These are phyloP conservation scores for Neophaeococcomyces mojaviensis DNA, from an alignment of 2,329 filamentous ascomycete genomes.

Conservation along the genomic window DNA sequence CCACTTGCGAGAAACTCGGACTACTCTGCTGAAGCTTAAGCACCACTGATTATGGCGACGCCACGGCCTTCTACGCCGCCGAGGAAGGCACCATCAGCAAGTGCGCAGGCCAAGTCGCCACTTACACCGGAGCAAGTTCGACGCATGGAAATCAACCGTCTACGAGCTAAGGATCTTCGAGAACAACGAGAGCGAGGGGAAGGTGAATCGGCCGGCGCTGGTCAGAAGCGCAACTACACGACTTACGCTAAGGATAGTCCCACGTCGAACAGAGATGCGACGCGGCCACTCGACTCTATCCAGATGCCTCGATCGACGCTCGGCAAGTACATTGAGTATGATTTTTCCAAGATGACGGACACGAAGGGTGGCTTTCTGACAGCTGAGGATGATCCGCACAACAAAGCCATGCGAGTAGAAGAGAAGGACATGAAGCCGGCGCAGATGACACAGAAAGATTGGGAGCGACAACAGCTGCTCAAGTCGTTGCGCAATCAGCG, in stretches of 20 bases:
- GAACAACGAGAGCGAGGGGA: constrained; percentile 62
- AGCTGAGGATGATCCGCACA: constrained; percentile 84
- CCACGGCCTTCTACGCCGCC: constrained; percentile 42
- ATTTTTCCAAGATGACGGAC: constrained; percentile 96
- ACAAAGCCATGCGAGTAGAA: constrained; percentile 61
- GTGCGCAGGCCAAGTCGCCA: constrained; percentile 34
- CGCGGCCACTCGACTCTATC: constrained; percentile 44
- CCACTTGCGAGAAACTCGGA: too few species aligned
- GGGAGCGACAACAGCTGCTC: constrained; percentile 76
- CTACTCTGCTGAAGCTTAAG: background rate
- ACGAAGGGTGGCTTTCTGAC: constrained; percentile 93
- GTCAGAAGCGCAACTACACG: constrained; percentile 65
- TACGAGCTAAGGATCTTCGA: constrained; percentile 80
- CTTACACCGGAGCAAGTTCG: constrained; percentile 56
- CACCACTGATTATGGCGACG: constrained; percentile 18
- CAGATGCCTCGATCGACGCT: constrained; percentile 73
- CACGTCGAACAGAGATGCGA: constrained; percentile 61
- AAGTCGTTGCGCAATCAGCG: constrained; percentile 64
- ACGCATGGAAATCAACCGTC: constrained; percentile 72
- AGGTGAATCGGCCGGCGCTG: constrained; percentile 41
- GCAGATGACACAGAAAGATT: constrained; percentile 83
- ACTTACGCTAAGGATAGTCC: constrained; percentile 51
- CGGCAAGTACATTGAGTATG: constrained; percentile 91
- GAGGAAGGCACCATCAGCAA: constrained; percentile 27
- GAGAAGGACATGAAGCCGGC: constrained; percentile 63